A percentile compares a stretch with the other conserved stretches of the same genome.
Evolutionary conservation across 192 early-diverging fungal species (phyloP).

Genomic region (Geranomyces michiganensis): DNA sequence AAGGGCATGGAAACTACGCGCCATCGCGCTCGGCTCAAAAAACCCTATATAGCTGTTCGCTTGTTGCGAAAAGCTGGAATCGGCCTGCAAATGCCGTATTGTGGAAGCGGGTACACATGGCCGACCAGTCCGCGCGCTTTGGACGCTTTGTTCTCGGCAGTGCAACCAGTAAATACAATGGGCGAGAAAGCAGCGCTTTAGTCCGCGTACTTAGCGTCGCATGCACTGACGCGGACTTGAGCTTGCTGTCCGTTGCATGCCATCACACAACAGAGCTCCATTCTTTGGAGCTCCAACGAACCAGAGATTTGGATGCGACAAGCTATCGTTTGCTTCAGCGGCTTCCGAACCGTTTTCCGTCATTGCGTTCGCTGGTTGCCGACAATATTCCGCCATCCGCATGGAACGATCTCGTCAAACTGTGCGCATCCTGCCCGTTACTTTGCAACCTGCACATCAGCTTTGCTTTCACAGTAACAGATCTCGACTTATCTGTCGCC

Average conservation of each 20-base stretch:
- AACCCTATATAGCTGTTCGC: constrained; percentile 29
- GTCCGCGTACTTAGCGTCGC: constrained; percentile 33
- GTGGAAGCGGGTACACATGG: constrained; percentile 33
- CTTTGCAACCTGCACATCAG: constrained; percentile 32
- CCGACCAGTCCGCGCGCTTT: constrained; percentile 31
- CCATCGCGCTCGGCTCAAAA: background rate
- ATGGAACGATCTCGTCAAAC: constrained; percentile 22
- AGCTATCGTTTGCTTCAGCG: constrained; percentile 28
- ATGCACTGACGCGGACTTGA: constrained; percentile 32
- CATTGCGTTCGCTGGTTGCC: constrained; percentile 28
- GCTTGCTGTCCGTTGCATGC: constrained; percentile 31
- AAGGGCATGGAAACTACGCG: background rate
- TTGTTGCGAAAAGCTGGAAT: constrained; percentile 30
- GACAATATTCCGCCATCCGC: constrained; percentile 23
- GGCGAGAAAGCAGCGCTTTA: constrained; percentile 28
- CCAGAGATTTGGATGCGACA: constrained; percentile 5
- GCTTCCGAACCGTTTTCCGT: constrained; percentile 24
- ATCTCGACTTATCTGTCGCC: constrained; percentile 6
- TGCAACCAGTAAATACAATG: constrained; percentile 32
- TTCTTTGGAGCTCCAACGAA: constrained; percentile 28
- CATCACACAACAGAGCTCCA: constrained; percentile 34
- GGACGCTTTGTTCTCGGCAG: constrained; percentile 30
- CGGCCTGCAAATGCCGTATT: constrained; percentile 27
- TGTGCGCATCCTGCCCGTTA: constrained; percentile 27
- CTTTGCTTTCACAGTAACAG: constrained; percentile 7